Evolutionary conservation across 495 filamentous ascomycete genomes (phyloP), one percentile per base, ranked within the genome.

Genomic region (Parmelia sp.): DNA sequence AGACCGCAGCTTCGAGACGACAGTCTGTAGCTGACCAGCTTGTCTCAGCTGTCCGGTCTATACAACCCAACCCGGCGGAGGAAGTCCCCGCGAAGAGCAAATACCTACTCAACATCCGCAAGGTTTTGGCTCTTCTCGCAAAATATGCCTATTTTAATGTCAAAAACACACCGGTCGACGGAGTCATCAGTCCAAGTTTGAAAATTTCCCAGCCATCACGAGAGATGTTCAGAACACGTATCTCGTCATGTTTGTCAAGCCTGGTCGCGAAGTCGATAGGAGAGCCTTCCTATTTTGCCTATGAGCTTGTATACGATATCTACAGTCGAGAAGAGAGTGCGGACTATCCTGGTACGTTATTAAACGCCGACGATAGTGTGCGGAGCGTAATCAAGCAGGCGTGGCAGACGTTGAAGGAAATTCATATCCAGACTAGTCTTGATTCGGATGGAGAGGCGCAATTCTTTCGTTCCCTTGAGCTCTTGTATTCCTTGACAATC

Each of bases 401-500:
- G 14, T 77, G 85, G 68, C 84, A 87, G 61, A 83, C 83, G 11
- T 75, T 96, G 56, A 81, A 84, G 68, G 86, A 87, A 63, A 75
- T 93, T 7, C 80, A 87, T n/a, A 1, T 0, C 15, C 51, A 33
- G 9, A 21, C 29, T 19, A 21, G 17, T 10, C 15, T 1, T 33
- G 5, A 4, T 10, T 12, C 29, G 33, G 27, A 33, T 21, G 51
- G 6, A 55, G 51, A 55, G 29, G 15, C 15, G 2, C 27, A 17
- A 7, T 75, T 61, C 39, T 76, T 71, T 58, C 70, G 73, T 6
- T 76, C 84, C 45, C 88, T 90, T 0, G 87, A 96, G 51, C 80
- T 97, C 11, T 79, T 97, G 11, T 92, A 94, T 73, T 89, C 90
- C n/a, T 80, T 96, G 62, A 87, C 88, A 3, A 83, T 97, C 57